Conservation (phyloP, 257 asterid species). For the Gynochthodes officinalis region DNA sequence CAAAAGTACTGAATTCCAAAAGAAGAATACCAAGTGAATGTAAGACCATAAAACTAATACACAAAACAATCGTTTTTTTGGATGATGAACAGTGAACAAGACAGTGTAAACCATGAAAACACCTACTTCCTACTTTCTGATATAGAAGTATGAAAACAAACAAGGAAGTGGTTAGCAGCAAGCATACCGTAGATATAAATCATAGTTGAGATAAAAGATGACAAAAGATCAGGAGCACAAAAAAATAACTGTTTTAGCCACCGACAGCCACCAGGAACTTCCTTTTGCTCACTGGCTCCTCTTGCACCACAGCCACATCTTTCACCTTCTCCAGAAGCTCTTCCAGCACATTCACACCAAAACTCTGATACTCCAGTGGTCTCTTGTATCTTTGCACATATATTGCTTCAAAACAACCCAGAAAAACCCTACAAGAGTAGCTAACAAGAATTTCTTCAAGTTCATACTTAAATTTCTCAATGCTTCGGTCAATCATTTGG, state of each 20-base stretch:
- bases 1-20: neutral
- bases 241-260: constrained; percentile 33
- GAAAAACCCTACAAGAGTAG: constrained; percentile 63
- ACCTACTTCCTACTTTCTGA: neutral
- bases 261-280: constrained; percentile 59
- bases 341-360: constrained; percentile 67
- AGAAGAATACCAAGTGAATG: neutral
- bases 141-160: constrained; percentile 6
- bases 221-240: constrained; percentile 10
- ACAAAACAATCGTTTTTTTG: neutral
- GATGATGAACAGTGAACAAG: neutral
- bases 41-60: neutral
- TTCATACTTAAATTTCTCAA: constrained; percentile 61
- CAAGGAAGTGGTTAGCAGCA: constrained; percentile 7
- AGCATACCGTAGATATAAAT: constrained; percentile 33
- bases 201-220: constrained; percentile 10
- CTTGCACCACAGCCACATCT: constrained; percentile 68
- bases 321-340: constrained; percentile 73
- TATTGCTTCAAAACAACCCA: constrained; percentile 64
- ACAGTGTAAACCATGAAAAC: neutral
- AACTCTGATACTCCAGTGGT: constrained; percentile 51
- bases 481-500: constrained; percentile 26
- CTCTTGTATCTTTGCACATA: constrained; percentile 80
- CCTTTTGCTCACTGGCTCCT: constrained; percentile 62
- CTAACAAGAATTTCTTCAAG: constrained; percentile 91